Evolutionary conservation across 495 filamentous ascomycete genomes (phyloP).

Genomic region (Aspergillus asperescens): DNA sequence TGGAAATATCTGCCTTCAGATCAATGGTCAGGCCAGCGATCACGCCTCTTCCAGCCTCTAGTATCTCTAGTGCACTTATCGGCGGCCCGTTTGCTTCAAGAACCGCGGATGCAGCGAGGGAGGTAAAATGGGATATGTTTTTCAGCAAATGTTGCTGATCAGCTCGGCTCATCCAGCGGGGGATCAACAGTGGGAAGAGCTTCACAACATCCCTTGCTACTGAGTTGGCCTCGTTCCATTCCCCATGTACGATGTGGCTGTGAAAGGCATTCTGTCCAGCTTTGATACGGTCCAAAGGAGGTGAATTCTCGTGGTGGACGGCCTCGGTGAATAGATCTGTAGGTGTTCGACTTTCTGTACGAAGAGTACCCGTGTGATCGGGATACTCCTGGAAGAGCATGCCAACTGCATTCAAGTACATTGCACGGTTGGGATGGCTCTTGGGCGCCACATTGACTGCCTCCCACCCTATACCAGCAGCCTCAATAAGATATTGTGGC

Average conservation of each 20-base stretch:
- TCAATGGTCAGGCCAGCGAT: neutral
- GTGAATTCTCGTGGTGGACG: neutral
- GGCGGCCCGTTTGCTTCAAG: neutral
- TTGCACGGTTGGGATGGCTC: neutral
- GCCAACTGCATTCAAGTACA: neutral
- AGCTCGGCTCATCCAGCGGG: neutral
- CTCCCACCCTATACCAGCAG: neutral
- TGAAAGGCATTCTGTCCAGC: neutral
- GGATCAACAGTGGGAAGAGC: neutral
- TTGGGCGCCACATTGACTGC: neutral
- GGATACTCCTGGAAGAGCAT: neutral
- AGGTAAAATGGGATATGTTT: neutral
- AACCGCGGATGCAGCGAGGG: neutral
- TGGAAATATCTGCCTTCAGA: neutral
- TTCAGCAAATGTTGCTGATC: neutral
- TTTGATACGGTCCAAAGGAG: conserved; percentile 4
- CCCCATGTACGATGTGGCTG: neutral
- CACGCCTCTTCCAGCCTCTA: neutral
- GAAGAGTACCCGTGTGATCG: neutral
- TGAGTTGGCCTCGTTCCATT: neutral
- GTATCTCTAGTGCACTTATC: neutral
- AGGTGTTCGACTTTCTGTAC: neutral
- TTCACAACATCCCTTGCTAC: neutral
- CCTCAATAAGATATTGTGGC: neutral
- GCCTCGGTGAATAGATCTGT: neutral